Evolutionary conservation across 768 basidiomycete genomes (phyloP).

Genomic region (Boletus reticulatus): DNA sequence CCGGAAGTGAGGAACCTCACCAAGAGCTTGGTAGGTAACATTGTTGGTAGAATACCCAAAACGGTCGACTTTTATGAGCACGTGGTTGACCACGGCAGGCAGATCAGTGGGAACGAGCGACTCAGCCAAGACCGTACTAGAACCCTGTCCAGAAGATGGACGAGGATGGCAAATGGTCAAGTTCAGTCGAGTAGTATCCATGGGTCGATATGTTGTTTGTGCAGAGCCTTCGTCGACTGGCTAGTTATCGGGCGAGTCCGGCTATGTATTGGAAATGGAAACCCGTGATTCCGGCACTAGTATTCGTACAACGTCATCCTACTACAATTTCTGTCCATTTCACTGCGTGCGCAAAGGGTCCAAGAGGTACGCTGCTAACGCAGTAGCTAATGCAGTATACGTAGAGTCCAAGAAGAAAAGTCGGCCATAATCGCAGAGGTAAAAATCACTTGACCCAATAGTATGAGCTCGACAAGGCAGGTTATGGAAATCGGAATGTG

Average conservation of each 20-base stretch:
- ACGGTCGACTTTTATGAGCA: slow-evolving; percentile 57
- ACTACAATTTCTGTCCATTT: not conserved
- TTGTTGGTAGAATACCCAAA: slow-evolving; percentile 77
- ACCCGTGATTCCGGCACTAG: too few relatives aligned
- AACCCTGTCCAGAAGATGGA: slow-evolving; percentile 32
- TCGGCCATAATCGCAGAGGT: not conserved
- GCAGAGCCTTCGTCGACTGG: too few relatives aligned
- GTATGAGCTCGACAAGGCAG: not conserved
- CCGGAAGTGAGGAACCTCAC: slow-evolving; percentile 42
- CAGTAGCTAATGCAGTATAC: not conserved
- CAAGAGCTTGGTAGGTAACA: slow-evolving; percentile 61
- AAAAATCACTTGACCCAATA: not conserved
- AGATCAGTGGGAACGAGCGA: slow-evolving; percentile 18
- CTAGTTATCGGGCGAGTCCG: too few relatives aligned
- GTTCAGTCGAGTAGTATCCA: slow-evolving; percentile 20
- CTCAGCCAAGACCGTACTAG: slow-evolving; percentile 28
- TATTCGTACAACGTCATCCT: not conserved
- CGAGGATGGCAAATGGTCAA: slow-evolving; percentile 41
- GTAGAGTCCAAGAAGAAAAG: slow-evolving; percentile 1
- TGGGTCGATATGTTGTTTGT: not conserved
- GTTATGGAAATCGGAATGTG: not conserved
- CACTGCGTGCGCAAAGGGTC: not conserved
- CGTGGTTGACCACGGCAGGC: slow-evolving; percentile 45
- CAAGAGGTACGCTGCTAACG: not conserved
- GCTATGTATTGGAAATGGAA: too few relatives aligned